Conservation (phyloP, 2,329 filamentous ascomycete genomes). For the Microascus cirrosus region DNA sequence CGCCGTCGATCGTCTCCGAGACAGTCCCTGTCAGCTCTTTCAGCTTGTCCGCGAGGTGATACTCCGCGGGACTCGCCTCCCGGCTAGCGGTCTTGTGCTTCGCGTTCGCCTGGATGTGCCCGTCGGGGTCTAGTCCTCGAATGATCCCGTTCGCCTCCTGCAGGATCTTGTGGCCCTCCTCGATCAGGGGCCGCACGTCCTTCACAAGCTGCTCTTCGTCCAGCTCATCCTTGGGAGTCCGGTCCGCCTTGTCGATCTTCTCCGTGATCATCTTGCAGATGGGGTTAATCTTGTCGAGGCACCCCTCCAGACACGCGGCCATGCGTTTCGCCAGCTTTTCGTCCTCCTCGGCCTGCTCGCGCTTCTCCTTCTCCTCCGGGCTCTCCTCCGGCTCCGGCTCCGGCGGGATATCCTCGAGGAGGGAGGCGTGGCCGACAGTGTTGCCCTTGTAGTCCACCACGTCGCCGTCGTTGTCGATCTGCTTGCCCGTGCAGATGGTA, state of each 20-base stretch:
- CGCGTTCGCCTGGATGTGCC: constrained; percentile 71
- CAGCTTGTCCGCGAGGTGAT: constrained; percentile 70
- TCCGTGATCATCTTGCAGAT: constrained; percentile 80
- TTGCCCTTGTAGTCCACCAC: constrained; percentile 59
- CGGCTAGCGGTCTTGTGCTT: constrained; percentile 67
- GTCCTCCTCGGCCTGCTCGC: constrained; percentile 52
- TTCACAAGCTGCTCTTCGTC: constrained; percentile 84
- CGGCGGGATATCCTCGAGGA: constrained; percentile 47
- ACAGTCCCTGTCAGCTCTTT: constrained; percentile 79
- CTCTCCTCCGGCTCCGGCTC: constrained; percentile 38
- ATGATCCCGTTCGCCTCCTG: constrained; percentile 80
- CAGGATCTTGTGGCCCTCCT: constrained; percentile 72
- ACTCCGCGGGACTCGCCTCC: constrained; percentile 72
- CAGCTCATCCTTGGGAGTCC: constrained; percentile 72
- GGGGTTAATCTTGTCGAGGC: constrained; percentile 73
- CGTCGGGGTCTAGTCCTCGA: constrained; percentile 80
- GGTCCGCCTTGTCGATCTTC: constrained; percentile 71
- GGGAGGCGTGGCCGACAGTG: constrained; percentile 55
- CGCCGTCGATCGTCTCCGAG: constrained; percentile 72
- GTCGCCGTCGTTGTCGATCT: constrained; percentile 60
- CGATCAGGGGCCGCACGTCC: constrained; percentile 77
- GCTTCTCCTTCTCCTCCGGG: constrained; percentile 30
- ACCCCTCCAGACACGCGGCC: constrained; percentile 59
- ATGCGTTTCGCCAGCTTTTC: constrained; percentile 70
- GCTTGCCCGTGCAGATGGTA: constrained; percentile 53